These are phyloP conservation scores for Chrysophaeum taylorii DNA, from an alignment of 352 stramenopile species.

Conservation along the genomic window DNA sequence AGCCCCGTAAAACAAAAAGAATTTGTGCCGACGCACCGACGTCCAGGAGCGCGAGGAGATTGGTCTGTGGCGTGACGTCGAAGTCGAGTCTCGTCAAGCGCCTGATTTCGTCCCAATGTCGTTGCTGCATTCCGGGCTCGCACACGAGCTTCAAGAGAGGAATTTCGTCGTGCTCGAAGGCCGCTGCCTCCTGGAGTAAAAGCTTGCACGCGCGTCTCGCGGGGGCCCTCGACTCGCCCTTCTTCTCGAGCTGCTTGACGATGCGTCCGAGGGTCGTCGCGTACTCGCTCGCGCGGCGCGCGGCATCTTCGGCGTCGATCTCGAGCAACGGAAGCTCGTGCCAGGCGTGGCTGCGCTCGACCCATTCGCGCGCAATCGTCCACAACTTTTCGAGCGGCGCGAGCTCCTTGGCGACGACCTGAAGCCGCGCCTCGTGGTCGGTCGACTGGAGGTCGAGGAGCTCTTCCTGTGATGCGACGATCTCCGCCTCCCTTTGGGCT, in stretches of 20 bases:
- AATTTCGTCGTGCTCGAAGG: conserved; percentile 61
- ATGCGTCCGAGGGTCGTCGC: conserved; percentile 69
- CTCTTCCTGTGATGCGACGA: conserved; percentile 69
- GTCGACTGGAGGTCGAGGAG: conserved; percentile 63
- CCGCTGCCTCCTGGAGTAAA: conserved; percentile 31
- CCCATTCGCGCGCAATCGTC: conserved; percentile 24
- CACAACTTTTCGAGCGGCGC: conserved; percentile 27
- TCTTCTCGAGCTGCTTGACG: conserved; percentile 76
- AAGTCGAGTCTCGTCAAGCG: conserved; percentile 65
- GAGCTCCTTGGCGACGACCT: conserved; percentile 20
- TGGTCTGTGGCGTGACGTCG: conserved; percentile 49
- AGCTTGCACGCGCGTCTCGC: conserved; percentile 21
- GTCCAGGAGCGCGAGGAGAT: conserved; percentile 63
- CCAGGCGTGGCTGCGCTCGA: conserved; percentile 25
- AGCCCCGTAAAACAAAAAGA: background rate
- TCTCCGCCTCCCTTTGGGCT: conserved; percentile 60
- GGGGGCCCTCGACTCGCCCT: conserved; percentile 62
- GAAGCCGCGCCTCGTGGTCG: conserved; percentile 60
- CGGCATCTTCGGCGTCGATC: conserved; percentile 67
- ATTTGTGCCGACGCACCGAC: conserved; percentile 25
- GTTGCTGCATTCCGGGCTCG: conserved; percentile 71
- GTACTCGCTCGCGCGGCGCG: conserved; percentile 70
- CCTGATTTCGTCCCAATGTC: conserved; percentile 83
- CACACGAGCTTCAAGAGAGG: conserved; percentile 80
- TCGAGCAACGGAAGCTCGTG: conserved; percentile 45